phyloP scores from a whole-genome alignment of 2,329 filamentous ascomycete species.

The Trichoderma endophyticum region DNA sequence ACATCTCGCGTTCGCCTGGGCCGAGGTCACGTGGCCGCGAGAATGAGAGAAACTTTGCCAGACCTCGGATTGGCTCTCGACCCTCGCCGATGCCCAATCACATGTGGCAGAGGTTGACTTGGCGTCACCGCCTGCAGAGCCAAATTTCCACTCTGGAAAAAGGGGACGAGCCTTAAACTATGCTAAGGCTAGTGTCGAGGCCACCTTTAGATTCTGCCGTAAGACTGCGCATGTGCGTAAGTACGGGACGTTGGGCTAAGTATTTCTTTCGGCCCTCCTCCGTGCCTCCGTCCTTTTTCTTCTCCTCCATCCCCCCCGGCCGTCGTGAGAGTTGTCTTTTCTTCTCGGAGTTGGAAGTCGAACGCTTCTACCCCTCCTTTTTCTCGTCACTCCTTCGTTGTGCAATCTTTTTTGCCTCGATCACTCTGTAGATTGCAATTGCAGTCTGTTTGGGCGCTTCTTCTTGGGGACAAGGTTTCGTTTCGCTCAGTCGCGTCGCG shows the following conservation, averaged over 20 bases:
- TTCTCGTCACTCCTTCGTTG: conserved; percentile 38
- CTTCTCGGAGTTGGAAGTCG: conserved; percentile 19
- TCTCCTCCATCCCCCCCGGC: conserved; percentile 26
- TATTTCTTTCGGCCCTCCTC: conserved; percentile 24
- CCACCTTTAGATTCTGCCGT: neutral
- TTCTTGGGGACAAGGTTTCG: conserved; percentile 15
- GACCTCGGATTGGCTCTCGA: neutral
- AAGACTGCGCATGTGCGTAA: neutral
- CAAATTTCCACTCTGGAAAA: conserved; percentile 23
- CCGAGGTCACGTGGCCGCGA: conserved; percentile 12
- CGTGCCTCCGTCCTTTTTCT: neutral
- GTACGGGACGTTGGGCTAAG: neutral
- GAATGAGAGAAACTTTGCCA: conserved; percentile 16
- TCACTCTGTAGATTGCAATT: conserved; percentile 4
- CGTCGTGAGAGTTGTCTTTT: conserved; percentile 17
- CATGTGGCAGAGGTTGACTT: conserved; percentile 26
- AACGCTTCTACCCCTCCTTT: conserved; percentile 24
- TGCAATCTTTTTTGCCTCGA: conserved; percentile 7
- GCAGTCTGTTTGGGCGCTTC: neutral
- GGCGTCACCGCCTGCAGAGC: conserved; percentile 14
- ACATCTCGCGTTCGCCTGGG: neutral
- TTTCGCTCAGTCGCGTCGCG: conserved; percentile 15
- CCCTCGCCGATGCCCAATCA: conserved; percentile 28
- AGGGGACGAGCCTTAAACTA: neutral
- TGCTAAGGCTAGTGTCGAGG: neutral